phyloP scores from a whole-genome alignment of 768 basidiomycete genomes.

The Clitopilus hobsonii region DNA sequence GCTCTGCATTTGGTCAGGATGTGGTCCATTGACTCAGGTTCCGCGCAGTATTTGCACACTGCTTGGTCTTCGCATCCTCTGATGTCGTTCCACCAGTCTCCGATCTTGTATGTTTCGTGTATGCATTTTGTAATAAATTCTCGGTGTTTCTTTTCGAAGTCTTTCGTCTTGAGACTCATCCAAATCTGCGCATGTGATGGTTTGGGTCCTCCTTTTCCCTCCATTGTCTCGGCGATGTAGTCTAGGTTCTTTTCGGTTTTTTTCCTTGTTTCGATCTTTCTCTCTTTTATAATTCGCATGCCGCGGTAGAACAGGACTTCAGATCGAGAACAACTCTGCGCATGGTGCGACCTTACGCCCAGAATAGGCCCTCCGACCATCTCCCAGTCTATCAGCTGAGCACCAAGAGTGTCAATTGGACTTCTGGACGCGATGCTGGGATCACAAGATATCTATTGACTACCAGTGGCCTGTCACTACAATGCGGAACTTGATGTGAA shows the following conservation, averaged over 20 bases:
- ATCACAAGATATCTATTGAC: no score
- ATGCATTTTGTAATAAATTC: slow-evolving; percentile 17
- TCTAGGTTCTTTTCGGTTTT: neutral
- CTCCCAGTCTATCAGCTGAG: no score
- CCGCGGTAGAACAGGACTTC: neutral
- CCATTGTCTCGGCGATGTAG: neutral
- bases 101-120: slow-evolving; percentile 16
- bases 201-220: neutral
- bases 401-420: no score
- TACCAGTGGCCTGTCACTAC: no score
- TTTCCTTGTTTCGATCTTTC: neutral
- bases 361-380: no score
- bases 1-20: slow-evolving; percentile 19
- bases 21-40: slow-evolving; percentile 22
- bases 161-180: slow-evolving; percentile 1
- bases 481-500: no score
- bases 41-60: slow-evolving; percentile 12
- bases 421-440: no score
- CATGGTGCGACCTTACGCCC: no score
- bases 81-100: slow-evolving; percentile 20
- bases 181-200: slow-evolving; percentile 5
- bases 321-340: no score
- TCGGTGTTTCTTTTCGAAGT: slow-evolving; percentile 3
- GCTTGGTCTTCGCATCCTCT: slow-evolving; percentile 7
- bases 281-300: neutral